phyloP scores from a whole-genome alignment of 139 green algal genomes.

The Chlorella sp. region DNA sequence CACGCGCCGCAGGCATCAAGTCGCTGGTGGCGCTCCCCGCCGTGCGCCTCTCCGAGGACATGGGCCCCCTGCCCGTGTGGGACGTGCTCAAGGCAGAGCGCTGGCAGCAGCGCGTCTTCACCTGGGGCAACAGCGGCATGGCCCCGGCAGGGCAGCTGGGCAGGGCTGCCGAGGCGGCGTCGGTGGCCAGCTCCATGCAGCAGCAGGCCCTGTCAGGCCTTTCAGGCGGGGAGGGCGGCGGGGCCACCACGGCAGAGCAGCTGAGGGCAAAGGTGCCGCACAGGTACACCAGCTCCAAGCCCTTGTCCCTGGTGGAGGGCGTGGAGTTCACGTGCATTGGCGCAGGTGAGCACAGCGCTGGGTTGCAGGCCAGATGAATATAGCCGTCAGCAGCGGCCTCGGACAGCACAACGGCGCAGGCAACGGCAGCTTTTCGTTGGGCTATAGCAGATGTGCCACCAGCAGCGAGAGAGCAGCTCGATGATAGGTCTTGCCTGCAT shows the following conservation, averaged over 20 bases:
- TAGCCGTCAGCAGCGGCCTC: too few species aligned
- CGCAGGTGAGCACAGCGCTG: constrained; percentile 28
- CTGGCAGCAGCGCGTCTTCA: constrained; percentile 25
- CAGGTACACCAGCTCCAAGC: constrained; percentile 21
- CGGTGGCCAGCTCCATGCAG: neutral
- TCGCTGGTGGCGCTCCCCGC: too few species aligned
- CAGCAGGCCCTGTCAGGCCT: neutral
- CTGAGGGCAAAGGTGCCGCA: neutral
- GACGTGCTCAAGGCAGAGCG: neutral
- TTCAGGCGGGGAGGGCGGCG: neutral
- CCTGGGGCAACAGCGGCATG: constrained; percentile 12
- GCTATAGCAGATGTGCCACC: neutral
- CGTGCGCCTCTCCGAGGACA: too few species aligned
- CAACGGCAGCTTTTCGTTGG: too few species aligned
- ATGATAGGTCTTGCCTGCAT: too few species aligned
- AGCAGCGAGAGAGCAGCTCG: too few species aligned
- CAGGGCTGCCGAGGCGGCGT: neutral
- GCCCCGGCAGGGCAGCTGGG: constrained; percentile 1
- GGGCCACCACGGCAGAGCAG: neutral
- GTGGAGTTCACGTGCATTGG: constrained; percentile 11
- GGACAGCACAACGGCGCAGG: too few species aligned
- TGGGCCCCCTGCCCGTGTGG: too few species aligned
- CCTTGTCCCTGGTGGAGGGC: constrained; percentile 24
- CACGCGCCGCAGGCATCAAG: too few species aligned
- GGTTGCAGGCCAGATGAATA: too few species aligned